These are phyloP conservation scores for Poa pratensis DNA, from an alignment of 176 grass and related monocot species.

Conservation along the genomic window DNA sequence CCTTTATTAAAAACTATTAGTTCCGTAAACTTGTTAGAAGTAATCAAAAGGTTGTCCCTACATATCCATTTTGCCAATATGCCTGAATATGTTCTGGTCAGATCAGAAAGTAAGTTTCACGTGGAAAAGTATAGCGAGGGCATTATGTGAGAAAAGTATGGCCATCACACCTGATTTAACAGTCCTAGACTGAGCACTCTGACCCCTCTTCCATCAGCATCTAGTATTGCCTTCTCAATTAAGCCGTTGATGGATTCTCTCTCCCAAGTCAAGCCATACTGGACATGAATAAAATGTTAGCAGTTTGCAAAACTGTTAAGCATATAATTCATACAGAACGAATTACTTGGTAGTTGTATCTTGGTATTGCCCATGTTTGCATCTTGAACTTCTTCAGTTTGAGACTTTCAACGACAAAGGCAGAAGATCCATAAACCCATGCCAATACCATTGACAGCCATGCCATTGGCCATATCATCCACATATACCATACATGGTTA, in stretches of 20 bases:
- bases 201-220: conserved; percentile 68
- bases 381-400: conserved; percentile 69
- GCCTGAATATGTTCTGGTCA: not conserved
- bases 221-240: conserved; percentile 88
- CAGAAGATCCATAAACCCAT: conserved; percentile 67
- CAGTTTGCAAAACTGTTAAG: conserved; percentile 20
- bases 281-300: conserved; percentile 41
- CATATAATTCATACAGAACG: not conserved
- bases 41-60: conserved; percentile 8
- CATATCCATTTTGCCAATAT: not conserved
- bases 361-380: conserved; percentile 82
- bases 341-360: conserved; percentile 87
- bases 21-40: not conserved
- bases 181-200: conserved; percentile 85
- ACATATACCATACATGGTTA: conserved; percentile 57
- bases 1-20: conserved; percentile 4
- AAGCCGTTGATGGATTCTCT: conserved; percentile 79
- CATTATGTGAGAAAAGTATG: not conserved
- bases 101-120: not conserved
- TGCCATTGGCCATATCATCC: conserved; percentile 57
- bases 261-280: conserved; percentile 71
- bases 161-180: conserved; percentile 70
- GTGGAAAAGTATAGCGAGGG: conserved; percentile 6
- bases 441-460: conserved; percentile 66
- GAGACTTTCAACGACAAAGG: conserved; percentile 75